These are phyloP conservation scores for Oxytropis ochrocephala DNA, from an alignment of 306 rosid genomes.

Conservation along the genomic window DNA sequence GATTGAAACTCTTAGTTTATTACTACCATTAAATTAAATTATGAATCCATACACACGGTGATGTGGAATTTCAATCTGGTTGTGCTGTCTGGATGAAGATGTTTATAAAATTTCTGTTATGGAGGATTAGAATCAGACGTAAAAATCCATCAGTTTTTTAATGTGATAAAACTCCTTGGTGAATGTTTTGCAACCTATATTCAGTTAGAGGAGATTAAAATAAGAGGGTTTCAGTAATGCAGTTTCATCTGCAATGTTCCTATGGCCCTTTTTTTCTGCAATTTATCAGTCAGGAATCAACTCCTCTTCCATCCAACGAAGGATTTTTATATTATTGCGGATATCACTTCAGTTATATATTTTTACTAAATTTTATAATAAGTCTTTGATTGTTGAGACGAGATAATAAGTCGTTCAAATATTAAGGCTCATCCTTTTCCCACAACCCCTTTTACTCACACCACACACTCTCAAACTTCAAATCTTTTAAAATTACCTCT, in stretches of 20 bases:
- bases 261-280: neutral
- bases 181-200: neutral
- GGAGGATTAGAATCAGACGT: neutral
- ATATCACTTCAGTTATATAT: neutral
- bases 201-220: neutral
- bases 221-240: neutral
- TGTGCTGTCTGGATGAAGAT: neutral
- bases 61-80: neutral
- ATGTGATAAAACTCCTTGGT: neutral
- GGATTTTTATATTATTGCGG: neutral
- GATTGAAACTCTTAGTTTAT: conserved; percentile 24
- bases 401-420: too few species aligned
- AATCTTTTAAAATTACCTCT: too few species aligned
- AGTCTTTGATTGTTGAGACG: too few species aligned
- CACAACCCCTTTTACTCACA: too few species aligned
- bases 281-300: neutral
- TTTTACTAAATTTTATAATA: neutral
- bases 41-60: conserved; percentile 20
- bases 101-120: neutral
- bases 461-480: too few species aligned
- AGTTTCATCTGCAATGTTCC: neutral
- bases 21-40: neutral
- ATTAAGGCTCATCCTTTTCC: too few species aligned
- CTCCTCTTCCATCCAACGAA: neutral
- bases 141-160: neutral